A percentile compares a stretch with the other conserved stretches of the same genome.
Evolutionary conservation across 805 yeast genomes (phyloP).

Genomic region (Candida vartiovaarae): DNA sequence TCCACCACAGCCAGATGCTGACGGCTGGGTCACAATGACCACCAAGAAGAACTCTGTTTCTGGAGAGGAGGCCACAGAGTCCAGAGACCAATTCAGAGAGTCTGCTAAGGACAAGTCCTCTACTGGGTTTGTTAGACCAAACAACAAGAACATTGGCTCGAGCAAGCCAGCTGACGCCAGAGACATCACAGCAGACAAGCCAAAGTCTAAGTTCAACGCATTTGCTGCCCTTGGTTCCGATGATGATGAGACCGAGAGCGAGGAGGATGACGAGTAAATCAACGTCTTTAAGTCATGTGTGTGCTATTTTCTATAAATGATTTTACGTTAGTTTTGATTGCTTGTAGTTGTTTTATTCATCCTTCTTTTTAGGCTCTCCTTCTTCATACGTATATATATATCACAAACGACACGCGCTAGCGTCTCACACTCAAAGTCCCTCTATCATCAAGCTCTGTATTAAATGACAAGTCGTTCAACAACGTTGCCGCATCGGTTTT

Average conservation of each 20-base stretch:
- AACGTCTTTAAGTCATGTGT: no score
- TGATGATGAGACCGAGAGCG: constrained; percentile 23
- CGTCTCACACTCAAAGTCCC: constrained; percentile 11
- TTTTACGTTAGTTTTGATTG: no score
- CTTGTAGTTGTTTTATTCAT: no score
- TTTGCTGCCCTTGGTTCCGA: constrained; percentile 56
- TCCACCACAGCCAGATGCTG: constrained; percentile 53
- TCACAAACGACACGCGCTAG: background rate
- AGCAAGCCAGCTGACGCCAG: constrained; percentile 68
- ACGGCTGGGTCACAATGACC: constrained; percentile 73
- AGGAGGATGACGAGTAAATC: constrained; percentile 3
- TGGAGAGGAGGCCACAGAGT: constrained; percentile 45
- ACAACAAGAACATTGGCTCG: constrained; percentile 67
- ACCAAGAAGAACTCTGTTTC: constrained; percentile 32
- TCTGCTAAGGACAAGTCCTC: constrained; percentile 25
- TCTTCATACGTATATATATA: background rate
- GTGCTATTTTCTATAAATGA: no score
- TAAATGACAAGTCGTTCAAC: constrained; percentile 17
- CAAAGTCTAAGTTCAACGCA: constrained; percentile 64
- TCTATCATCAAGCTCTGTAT: constrained; percentile 13
- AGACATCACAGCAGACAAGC: constrained; percentile 64
- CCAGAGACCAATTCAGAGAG: constrained; percentile 41
- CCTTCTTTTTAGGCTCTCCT: background rate
- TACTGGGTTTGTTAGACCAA: constrained; percentile 48
- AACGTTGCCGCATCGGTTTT: constrained; percentile 19